These are phyloP conservation scores for Leptosphaerulina australis DNA, from an alignment of 2,329 filamentous ascomycete genomes.

Conservation along the genomic window DNA sequence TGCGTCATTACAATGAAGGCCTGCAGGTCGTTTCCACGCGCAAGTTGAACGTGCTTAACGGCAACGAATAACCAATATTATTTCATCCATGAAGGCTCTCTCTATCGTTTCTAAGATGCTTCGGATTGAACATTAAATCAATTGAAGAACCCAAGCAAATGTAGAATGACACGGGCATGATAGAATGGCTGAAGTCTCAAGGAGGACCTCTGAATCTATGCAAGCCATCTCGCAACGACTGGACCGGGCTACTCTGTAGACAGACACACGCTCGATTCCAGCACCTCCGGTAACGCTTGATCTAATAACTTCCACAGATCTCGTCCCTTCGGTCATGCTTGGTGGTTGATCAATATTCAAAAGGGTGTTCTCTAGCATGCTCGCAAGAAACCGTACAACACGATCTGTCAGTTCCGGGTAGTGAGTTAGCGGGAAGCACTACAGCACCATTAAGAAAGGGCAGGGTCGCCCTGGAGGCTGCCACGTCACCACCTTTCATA, in stretches of 20 bases:
- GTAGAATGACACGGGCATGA: background rate
- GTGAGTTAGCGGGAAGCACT: too few species aligned
- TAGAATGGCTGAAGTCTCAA: background rate
- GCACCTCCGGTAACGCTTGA: background rate
- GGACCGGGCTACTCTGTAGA: background rate
- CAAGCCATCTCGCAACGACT: background rate
- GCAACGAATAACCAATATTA: background rate
- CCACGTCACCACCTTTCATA: too few species aligned
- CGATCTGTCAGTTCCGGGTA: too few species aligned
- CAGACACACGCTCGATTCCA: background rate
- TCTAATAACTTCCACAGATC: background rate
- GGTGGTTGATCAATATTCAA: background rate
- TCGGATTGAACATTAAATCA: background rate
- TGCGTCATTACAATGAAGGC: background rate
- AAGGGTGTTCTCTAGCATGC: background rate
- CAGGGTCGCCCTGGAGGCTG: too few species aligned
- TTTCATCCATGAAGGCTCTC: background rate
- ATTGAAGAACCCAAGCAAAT: background rate
- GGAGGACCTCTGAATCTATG: background rate
- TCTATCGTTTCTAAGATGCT: too few species aligned
- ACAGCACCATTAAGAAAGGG: too few species aligned
- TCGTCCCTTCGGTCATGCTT: background rate
- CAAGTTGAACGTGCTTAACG: background rate
- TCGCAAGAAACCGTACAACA: background rate
- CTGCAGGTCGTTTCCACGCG: background rate